phyloP scores from a whole-genome alignment of 371 early-diverging fungal genomes.

The Zopfochytrium polystomum region DNA sequence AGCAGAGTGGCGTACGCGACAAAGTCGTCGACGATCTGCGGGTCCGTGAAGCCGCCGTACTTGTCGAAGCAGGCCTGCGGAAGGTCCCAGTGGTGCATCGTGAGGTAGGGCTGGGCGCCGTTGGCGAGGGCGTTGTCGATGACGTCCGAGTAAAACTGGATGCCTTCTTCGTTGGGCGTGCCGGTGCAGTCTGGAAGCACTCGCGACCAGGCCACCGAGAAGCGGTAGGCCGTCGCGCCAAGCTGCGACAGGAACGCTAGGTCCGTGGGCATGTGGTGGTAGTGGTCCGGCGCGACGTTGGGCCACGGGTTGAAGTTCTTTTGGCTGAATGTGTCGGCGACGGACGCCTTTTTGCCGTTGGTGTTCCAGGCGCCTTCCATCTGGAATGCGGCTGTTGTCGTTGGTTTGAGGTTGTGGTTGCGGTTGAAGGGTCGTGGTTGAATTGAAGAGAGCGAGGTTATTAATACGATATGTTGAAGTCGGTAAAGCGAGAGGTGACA shows the following conservation, averaged over 20 bases:
- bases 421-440: background rate
- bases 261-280: constrained; percentile 20
- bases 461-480: too few species aligned
- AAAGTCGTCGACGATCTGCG: constrained; percentile 31
- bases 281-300: constrained; percentile 24
- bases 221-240: constrained; percentile 32
- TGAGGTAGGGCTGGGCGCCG: constrained; percentile 31
- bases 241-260: constrained; percentile 19
- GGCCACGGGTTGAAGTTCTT: background rate
- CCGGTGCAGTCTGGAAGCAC: constrained; percentile 33
- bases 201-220: constrained; percentile 35
- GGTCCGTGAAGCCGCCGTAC: constrained; percentile 25
- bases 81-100: constrained; percentile 34
- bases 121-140: constrained; percentile 24
- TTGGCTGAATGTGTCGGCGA: constrained; percentile 31
- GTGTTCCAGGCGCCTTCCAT: constrained; percentile 40
- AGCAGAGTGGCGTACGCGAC: constrained; percentile 30
- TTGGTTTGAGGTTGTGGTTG: background rate
- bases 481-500: too few species aligned
- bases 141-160: constrained; percentile 27
- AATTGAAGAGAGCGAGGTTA: background rate
- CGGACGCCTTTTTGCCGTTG: constrained; percentile 39
- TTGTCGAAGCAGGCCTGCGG: constrained; percentile 29
- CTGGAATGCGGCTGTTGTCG: constrained; percentile 32
- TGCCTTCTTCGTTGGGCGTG: constrained; percentile 21